Percentiles rank a stretch among this genome's conserved stretches.
These are phyloP conservation scores for Orbilia quercus DNA, from an alignment of 2,329 filamentous ascomycete genomes.

Conservation along the genomic window DNA sequence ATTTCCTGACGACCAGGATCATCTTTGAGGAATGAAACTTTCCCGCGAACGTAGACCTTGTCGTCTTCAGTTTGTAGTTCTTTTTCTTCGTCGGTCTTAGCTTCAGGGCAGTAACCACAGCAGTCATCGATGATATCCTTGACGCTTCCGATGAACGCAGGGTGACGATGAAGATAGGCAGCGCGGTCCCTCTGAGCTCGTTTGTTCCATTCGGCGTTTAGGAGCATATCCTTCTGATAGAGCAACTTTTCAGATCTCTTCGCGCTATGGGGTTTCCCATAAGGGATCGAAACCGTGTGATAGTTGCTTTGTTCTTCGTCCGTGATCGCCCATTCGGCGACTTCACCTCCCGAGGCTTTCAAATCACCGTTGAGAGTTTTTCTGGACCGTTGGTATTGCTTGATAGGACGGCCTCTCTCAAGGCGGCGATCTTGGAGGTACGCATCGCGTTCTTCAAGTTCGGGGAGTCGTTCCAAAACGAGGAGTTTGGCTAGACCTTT, in stretches of 20 bases:
- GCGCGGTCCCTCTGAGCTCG: slow-evolving; percentile 71
- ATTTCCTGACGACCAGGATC: slow-evolving; percentile 81
- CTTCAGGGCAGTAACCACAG: slow-evolving; percentile 79
- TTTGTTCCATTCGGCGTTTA: slow-evolving; percentile 88
- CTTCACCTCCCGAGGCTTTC: slow-evolving; percentile 73
- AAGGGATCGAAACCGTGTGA: slow-evolving; percentile 79
- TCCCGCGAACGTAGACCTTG: slow-evolving; percentile 78
- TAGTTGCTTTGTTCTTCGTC: slow-evolving; percentile 82
- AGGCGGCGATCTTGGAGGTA: slow-evolving; percentile 77
- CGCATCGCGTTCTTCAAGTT: slow-evolving; percentile 72
- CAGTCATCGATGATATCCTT: slow-evolving; percentile 82
- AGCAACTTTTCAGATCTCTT: slow-evolving; percentile 83
- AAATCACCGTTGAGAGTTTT: slow-evolving; percentile 77
- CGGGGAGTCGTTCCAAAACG: slow-evolving; percentile 82
- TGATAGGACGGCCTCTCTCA: slow-evolving; percentile 76
- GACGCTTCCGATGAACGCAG: slow-evolving; percentile 80
- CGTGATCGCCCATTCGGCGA: slow-evolving; percentile 80
- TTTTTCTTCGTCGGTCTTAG: slow-evolving; percentile 76
- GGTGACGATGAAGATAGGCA: slow-evolving; percentile 83
- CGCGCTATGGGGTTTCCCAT: slow-evolving; percentile 70
- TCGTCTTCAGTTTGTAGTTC: slow-evolving; percentile 77
- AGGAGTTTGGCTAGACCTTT: slow-evolving; percentile 81
- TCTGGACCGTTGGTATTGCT: neutral
- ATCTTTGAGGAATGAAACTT: slow-evolving; percentile 79
- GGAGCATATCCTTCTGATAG: slow-evolving; percentile 81